These are phyloP conservation scores for Euphorbia peplus DNA, from an alignment of 345 rosid species.

Conservation along the genomic window DNA sequence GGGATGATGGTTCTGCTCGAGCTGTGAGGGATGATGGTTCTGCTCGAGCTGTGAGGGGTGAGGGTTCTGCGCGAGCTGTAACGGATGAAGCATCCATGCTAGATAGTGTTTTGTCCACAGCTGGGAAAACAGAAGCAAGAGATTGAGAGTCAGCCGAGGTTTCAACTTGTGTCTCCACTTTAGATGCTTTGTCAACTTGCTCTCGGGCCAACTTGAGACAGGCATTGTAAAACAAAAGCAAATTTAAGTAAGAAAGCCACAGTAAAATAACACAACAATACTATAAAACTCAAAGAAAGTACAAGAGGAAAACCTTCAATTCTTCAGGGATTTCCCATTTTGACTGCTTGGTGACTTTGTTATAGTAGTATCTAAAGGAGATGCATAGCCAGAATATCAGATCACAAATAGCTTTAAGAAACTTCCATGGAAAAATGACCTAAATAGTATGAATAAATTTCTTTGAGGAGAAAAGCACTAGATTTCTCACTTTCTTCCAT, in stretches of 20 bases:
- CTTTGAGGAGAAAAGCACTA: slow-evolving; percentile 12
- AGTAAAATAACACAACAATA: slow-evolving; percentile 12
- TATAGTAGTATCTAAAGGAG: slow-evolving; percentile 69
- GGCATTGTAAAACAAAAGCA: slow-evolving; percentile 2
- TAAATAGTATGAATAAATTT: slow-evolving; percentile 2
- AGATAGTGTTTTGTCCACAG: slow-evolving; percentile 35
- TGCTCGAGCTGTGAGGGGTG: slow-evolving; percentile 30
- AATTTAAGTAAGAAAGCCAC: slow-evolving; percentile 9
- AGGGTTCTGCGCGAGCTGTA: slow-evolving; percentile 14
- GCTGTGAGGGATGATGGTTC: slow-evolving; percentile 26
- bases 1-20: slow-evolving; percentile 23
- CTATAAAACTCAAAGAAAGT: background rate
- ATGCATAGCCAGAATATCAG: slow-evolving; percentile 15
- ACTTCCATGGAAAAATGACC: background rate
- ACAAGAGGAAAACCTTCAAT: slow-evolving; percentile 56
- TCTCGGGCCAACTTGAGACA: slow-evolving; percentile 80
- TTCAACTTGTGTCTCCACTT: slow-evolving; percentile 38
- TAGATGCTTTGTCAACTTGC: slow-evolving; percentile 43
- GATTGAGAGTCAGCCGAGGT: slow-evolving; percentile 19
- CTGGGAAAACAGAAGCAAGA: slow-evolving; percentile 26
- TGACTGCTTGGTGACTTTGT: slow-evolving; percentile 82
- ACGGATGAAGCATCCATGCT: slow-evolving; percentile 37
- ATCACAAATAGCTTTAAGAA: slow-evolving; percentile 15
- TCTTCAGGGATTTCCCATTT: slow-evolving; percentile 91
- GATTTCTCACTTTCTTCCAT: slow-evolving; percentile 77